phyloP scores from a whole-genome alignment of 352 stramenopile species.

The Globisporangium paddicum region DNA sequence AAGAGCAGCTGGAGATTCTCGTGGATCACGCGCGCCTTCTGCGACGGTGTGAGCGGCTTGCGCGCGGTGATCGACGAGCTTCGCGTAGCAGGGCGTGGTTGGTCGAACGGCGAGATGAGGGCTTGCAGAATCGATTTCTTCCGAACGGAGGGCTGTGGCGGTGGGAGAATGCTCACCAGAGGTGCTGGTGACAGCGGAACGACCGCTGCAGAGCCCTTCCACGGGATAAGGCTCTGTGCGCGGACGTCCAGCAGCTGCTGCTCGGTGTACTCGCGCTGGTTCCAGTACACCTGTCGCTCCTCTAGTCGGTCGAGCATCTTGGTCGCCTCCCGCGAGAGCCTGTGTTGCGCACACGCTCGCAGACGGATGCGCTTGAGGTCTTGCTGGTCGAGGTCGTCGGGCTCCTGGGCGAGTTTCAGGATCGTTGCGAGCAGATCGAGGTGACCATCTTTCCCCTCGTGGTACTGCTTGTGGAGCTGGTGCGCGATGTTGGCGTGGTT shows the following conservation, averaged over 20 bases:
- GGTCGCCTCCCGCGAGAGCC: not conserved
- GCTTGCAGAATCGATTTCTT: not conserved
- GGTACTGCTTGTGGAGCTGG: not conserved
- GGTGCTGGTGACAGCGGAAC: not conserved
- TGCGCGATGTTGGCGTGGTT: not conserved
- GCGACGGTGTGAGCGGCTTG: constrained; percentile 10
- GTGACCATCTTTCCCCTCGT: not conserved
- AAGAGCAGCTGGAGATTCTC: constrained; percentile 35
- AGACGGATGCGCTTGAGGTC: not conserved
- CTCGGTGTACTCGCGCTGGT: not conserved
- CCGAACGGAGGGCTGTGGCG: no score
- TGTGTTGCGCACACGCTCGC: not conserved
- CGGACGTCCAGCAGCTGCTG: not conserved
- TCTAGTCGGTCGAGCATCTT: not conserved
- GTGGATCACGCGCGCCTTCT: constrained; percentile 24
- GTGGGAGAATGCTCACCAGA: not conserved
- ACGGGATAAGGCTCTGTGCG: not conserved
- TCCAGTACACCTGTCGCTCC: not conserved
- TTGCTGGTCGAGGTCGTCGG: not conserved
- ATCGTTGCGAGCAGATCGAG: not conserved
- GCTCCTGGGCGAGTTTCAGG: not conserved
- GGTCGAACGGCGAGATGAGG: not conserved
- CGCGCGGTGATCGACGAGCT: constrained; percentile 10
- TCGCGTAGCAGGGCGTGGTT: not conserved
- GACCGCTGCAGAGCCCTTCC: not conserved